Conservation (phyloP, 2,329 filamentous ascomycete species). For the Rhytidhysteron rufulum region DNA sequence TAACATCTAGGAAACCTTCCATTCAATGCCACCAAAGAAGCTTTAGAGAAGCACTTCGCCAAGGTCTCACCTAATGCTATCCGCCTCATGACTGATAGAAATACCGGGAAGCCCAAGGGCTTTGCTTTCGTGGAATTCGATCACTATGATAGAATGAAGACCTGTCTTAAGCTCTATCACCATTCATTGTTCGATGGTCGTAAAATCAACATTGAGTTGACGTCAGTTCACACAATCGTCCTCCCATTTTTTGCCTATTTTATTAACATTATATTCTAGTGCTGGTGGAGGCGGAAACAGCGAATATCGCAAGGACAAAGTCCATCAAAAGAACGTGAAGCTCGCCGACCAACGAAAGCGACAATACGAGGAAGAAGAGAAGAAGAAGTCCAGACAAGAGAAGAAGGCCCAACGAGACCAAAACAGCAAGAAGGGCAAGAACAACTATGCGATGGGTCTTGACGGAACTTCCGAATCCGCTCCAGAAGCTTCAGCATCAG, state of each 20-base stretch:
- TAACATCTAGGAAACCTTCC: constrained; percentile 71
- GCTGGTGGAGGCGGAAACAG: constrained; percentile 84
- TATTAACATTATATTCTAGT: constrained; percentile 39
- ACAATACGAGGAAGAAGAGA: constrained; percentile 45
- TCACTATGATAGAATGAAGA: constrained; percentile 84
- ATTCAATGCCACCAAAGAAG: constrained; percentile 69
- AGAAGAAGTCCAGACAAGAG: constrained; percentile 27
- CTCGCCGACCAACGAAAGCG: constrained; percentile 65
- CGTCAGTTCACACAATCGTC: constrained; percentile 50
- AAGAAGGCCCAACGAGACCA: constrained; percentile 19
- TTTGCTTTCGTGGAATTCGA: constrained; percentile 74
- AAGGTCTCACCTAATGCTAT: constrained; percentile 67
- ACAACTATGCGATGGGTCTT: constrained; percentile 1
- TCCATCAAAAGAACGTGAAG: constrained; percentile 81
- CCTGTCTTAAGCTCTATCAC: constrained; percentile 85
- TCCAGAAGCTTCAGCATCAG: constrained; percentile 4
- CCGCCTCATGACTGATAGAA: constrained; percentile 47
- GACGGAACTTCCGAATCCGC: constrained; percentile 14
- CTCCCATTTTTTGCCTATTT: background rate
- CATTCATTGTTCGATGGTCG: constrained; percentile 73
- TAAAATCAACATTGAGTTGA: constrained; percentile 90
- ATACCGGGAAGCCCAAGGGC: constrained; percentile 34
- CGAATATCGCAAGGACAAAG: constrained; percentile 67
- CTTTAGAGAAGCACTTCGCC: constrained; percentile 72
- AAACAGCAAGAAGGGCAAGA: constrained; percentile 7